Evolutionary conservation across 2,329 filamentous ascomycete genomes (phyloP).

Genomic region (Cytospora leucostoma): DNA sequence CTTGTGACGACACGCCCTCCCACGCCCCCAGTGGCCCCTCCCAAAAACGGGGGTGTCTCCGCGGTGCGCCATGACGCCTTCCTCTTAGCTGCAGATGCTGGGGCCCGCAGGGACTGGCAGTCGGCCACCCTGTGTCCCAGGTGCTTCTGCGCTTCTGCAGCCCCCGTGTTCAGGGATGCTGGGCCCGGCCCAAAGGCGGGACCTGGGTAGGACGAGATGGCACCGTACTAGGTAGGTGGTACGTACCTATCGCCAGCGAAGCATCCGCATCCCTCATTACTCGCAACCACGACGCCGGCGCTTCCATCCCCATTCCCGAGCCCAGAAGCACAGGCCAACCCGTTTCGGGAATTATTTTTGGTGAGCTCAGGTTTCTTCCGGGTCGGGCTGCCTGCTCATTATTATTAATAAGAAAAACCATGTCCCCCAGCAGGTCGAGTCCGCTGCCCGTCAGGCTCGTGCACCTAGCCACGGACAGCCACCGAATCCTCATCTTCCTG

Average conservation of each 20-base stretch:
- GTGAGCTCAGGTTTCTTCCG: conserved; percentile 4
- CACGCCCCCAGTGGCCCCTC: conserved; percentile 16
- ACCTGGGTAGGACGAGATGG: conserved; percentile 16
- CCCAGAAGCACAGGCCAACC: conserved; percentile 15
- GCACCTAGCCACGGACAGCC: conserved; percentile 21
- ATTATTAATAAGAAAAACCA: conserved; percentile 4
- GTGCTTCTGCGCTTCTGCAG: conserved; percentile 19
- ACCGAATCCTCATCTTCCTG: conserved; percentile 22
- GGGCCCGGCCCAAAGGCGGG: conserved; percentile 21
- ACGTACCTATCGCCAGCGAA: neutral
- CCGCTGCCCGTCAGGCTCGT: conserved; percentile 10
- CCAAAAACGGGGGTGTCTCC: conserved; percentile 26
- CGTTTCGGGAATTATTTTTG: conserved; percentile 19
- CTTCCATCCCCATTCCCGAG: conserved; percentile 7
- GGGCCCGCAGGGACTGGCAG: conserved; percentile 25
- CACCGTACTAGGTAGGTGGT: neutral
- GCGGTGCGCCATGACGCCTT: conserved; percentile 28
- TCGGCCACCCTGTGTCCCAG: conserved; percentile 13
- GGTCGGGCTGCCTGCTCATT: conserved; percentile 6
- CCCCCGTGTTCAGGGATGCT: conserved; percentile 21
- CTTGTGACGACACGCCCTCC: conserved; percentile 7
- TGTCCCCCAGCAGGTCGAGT: conserved; percentile 18
- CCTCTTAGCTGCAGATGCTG: conserved; percentile 28
- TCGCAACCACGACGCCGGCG: conserved; percentile 21
- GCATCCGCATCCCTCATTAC: conserved; percentile 15